These are phyloP conservation scores for Trichodelitschia bisporula DNA, from an alignment of 495 filamentous ascomycete species.

Conservation along the genomic window DNA sequence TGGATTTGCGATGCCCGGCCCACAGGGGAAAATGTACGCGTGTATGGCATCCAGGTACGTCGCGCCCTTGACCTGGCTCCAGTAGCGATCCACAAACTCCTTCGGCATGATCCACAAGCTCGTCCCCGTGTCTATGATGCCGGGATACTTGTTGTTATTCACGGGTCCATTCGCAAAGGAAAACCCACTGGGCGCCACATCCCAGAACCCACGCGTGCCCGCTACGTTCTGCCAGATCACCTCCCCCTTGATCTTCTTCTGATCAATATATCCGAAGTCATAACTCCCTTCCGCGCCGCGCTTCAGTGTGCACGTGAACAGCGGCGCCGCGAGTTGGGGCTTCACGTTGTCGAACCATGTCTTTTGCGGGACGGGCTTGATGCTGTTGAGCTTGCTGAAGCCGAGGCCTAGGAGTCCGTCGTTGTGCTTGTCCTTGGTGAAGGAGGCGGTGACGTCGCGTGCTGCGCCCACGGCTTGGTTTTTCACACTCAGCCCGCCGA, in stretches of 20 bases:
- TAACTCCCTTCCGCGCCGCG: conserved; percentile 36
- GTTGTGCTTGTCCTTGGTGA: conserved; percentile 30
- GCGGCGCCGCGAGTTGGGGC: conserved; percentile 25
- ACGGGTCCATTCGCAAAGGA: conserved; percentile 13
- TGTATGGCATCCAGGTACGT: conserved; percentile 22
- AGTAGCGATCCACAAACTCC: conserved; percentile 36
- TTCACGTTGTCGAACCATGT: conserved; percentile 58
- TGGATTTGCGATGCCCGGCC: conserved; percentile 20
- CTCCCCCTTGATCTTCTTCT: conserved; percentile 31
- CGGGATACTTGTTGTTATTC: conserved; percentile 18
- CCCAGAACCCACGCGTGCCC: conserved; percentile 42
- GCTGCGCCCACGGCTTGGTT: conserved; percentile 50
- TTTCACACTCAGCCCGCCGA: conserved; percentile 37
- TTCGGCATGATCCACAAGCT: conserved; percentile 40
- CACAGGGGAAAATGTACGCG: conserved; percentile 48
- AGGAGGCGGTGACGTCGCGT: conserved; percentile 29
- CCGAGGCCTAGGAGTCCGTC: conserved; percentile 52
- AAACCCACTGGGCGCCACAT: conserved; percentile 38
- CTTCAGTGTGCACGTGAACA: conserved; percentile 49
- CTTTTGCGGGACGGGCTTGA: conserved; percentile 30
- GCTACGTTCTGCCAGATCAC: conserved; percentile 37
- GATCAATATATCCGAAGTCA: conserved; percentile 54
- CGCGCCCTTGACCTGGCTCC: conserved; percentile 27
- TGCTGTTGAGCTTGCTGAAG: conserved; percentile 47
- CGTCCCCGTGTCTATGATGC: conserved; percentile 45